phyloP scores from a whole-genome alignment of 2,329 filamentous ascomycete species.

The Diplocarpon mali region DNA sequence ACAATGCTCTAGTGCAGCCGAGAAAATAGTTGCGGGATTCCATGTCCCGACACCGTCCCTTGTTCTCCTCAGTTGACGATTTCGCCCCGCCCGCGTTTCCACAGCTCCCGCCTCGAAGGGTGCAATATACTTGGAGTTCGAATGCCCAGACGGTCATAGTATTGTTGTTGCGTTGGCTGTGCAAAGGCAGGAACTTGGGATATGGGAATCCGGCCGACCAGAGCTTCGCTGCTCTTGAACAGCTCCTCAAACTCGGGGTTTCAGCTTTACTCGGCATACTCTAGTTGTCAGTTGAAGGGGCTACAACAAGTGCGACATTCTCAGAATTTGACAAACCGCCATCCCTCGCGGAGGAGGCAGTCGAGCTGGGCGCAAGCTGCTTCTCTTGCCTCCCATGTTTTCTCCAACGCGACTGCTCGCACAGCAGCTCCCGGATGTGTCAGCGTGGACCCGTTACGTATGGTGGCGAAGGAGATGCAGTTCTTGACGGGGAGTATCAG shows the following conservation, averaged over 20 bases:
- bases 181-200: constrained; percentile 11
- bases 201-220: constrained; percentile 43
- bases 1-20: constrained; percentile 17
- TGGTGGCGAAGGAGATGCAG: constrained; percentile 94
- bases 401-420: constrained; percentile 51
- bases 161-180: constrained; percentile 4
- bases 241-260: constrained; percentile 28
- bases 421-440: constrained; percentile 52
- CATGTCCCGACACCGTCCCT: constrained; percentile 13
- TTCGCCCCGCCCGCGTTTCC: neutral
- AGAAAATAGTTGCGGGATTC: constrained; percentile 18
- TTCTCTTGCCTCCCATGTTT: constrained; percentile 57
- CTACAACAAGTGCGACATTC: constrained; percentile 7
- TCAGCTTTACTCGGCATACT: constrained; percentile 31
- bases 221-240: constrained; percentile 37
- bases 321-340: constrained; percentile 18
- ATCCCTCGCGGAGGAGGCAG: constrained; percentile 35
- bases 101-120: constrained; percentile 1
- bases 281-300: constrained; percentile 29
- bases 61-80: neutral
- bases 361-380: constrained; percentile 72
- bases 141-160: neutral
- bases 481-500: constrained; percentile 89
- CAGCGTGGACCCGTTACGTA: constrained; percentile 75
- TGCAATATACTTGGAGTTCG: constrained; percentile 2